Base-by-base conservation (phyloP, 257 asterid species). In the Lantana camara region DNA sequence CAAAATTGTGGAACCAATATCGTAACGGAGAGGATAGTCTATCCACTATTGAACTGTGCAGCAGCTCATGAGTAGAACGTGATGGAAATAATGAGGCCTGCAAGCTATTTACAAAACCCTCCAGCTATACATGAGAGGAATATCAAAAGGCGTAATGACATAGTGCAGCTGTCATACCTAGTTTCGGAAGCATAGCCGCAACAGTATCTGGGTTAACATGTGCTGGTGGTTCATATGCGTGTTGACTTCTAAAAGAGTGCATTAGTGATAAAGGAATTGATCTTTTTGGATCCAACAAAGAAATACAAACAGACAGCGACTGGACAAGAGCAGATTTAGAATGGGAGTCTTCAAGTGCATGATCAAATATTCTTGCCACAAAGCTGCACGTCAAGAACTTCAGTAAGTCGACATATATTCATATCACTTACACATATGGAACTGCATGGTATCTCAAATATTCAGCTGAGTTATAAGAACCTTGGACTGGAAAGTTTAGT, bases 101-200 rank as follows among this genome's bases (percentile, higher is more conserved):
- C 59, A 24, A 34, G 37, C 60, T 53, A 44, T 44, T 40, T 55
- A 51, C 50, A 23, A 20, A 37, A 14, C 2, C 4, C 59, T 22
- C 41, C 63, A 58, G 57, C 37, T 29, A 32, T 40, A 34, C 63
- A 63, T 37, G 15, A 35, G 34, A 40, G 66, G 51, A 52, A 14
- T 35, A 45, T 41, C 45, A 44, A 59, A 63, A 59, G 41, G 12
- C 11, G 50, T 19, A 41, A 37, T 40, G 19, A 66, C 65, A 21
- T 47, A 40, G 27, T 45, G 59, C 52, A 48, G 66, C 54, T 35
- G 4, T n/a, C 32, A 74, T 57, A 91, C 99, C 91, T 73, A 94
- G 96, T 80, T 82, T 86, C 4, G 99, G 99, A 57, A 94, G 95
- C 98, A 94, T 88, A 44, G 99, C 96, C 81, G 85, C 80, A 52